phyloP scores from a whole-genome alignment of 2,329 filamentous ascomycete genomes.

The Penicillium paneum region DNA sequence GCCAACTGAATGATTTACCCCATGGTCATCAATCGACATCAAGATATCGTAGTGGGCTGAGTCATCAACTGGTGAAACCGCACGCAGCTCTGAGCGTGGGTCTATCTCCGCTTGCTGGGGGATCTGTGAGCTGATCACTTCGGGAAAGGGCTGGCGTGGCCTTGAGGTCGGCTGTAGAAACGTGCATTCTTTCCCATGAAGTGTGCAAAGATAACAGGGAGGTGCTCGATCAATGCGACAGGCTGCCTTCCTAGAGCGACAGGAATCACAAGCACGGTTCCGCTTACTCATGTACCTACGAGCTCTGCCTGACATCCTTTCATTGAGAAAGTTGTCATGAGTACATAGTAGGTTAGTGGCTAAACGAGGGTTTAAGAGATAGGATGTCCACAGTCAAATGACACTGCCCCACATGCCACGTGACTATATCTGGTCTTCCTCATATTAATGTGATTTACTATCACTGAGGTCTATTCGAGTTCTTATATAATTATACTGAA shows the following conservation, averaged over 20 bases:
- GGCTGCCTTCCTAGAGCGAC: neutral
- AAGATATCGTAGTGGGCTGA: neutral
- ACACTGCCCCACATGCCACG: neutral
- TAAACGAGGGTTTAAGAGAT: too few species aligned
- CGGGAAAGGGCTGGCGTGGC: neutral
- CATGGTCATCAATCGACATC: neutral
- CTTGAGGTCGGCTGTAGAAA: neutral
- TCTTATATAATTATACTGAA: too few species aligned
- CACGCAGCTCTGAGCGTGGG: neutral
- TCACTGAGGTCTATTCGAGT: too few species aligned
- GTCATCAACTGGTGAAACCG: neutral
- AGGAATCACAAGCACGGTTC: constrained; percentile 1
- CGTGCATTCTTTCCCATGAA: constrained; percentile 4
- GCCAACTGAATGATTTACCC: neutral
- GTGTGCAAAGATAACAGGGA: constrained; percentile 2
- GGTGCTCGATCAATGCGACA: constrained; percentile 2
- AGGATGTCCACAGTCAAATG: too few species aligned
- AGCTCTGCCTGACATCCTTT: neutral
- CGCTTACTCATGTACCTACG: constrained; percentile 4
- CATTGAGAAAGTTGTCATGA: neutral
- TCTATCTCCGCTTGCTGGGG: neutral
- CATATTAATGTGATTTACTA: too few species aligned
- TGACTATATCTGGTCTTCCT: neutral
- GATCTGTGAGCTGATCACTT: neutral
- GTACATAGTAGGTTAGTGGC: neutral